Percentiles rank a stretch among this genome's conserved stretches.
Conservation (phyloP, 106 monocot species). For the Alisma plantagoaquatica region DNA sequence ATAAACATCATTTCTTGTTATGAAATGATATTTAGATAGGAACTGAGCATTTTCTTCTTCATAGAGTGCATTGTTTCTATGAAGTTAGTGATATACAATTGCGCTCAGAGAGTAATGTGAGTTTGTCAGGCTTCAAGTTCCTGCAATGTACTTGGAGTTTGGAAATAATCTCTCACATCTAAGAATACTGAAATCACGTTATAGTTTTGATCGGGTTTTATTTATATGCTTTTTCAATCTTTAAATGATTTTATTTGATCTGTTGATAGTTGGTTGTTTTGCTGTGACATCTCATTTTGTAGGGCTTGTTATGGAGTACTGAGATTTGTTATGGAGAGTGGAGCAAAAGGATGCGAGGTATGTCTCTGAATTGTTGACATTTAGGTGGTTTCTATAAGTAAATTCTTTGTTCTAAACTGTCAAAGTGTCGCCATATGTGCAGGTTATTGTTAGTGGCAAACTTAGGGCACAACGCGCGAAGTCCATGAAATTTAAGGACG, state of each 20-base stretch:
- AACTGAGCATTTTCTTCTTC: no score
- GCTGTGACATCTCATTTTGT: slow-evolving; percentile 4
- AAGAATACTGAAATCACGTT: no score
- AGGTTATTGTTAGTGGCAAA: slow-evolving; percentile 31
- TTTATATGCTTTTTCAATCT: background rate
- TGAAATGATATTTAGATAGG: no score
- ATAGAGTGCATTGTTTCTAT: no score
- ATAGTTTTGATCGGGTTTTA: background rate
- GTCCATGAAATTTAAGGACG: slow-evolving; percentile 31
- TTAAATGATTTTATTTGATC: background rate
- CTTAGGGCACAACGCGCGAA: slow-evolving; percentile 26
- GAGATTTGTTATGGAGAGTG: slow-evolving; percentile 82
- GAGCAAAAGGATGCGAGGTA: slow-evolving; percentile 78
- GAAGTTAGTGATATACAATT: no score
- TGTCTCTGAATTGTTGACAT: background rate
- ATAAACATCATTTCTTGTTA: no score
- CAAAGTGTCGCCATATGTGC: background rate
- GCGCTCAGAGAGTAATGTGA: background rate
- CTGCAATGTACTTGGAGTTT: background rate
- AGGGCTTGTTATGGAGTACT: slow-evolving; percentile 90
- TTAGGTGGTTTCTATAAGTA: background rate
- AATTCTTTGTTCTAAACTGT: background rate
- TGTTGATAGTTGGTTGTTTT: background rate
- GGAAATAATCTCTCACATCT: no score
- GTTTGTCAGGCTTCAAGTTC: background rate